phyloP scores from a whole-genome alignment of 345 rosid genomes.

The Pistacia integerrima region DNA sequence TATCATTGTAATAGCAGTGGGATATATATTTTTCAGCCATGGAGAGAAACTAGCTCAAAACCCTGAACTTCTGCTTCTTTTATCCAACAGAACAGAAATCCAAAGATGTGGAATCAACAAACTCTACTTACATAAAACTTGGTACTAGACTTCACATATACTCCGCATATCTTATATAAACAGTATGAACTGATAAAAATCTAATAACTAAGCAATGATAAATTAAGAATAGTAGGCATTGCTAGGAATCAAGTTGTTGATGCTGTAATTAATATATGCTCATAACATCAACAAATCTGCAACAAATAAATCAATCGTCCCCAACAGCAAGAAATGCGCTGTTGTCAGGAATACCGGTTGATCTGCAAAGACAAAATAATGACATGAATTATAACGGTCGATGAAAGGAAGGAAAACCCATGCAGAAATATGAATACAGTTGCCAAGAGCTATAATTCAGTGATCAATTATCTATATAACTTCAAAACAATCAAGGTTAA shows the following conservation, averaged over 20 bases:
- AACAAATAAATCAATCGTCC: conserved; percentile 3
- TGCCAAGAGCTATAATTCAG: neutral
- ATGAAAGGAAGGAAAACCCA: neutral
- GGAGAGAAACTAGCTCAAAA: neutral
- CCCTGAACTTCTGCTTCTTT: neutral
- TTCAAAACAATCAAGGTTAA: neutral
- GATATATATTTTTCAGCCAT: neutral
- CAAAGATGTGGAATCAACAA: neutral
- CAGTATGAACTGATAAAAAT: neutral
- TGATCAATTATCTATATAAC: neutral
- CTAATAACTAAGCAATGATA: neutral
- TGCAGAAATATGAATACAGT: neutral
- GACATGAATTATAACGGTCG: neutral
- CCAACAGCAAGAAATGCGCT: neutral
- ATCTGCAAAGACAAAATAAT: conserved; percentile 30
- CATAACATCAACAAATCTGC: conserved; percentile 6
- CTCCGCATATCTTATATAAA: neutral
- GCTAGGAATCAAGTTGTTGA: neutral
- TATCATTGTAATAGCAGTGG: too few relatives aligned
- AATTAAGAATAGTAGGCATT: neutral
- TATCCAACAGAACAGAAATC: neutral
- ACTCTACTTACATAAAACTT: neutral
- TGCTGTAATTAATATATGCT: conserved; percentile 17
- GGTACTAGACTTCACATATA: conserved; percentile 1
- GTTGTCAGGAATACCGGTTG: neutral